These are phyloP conservation scores for Rhizopus sp. DNA, from an alignment of 371 early-diverging fungal genomes.

Conservation along the genomic window DNA sequence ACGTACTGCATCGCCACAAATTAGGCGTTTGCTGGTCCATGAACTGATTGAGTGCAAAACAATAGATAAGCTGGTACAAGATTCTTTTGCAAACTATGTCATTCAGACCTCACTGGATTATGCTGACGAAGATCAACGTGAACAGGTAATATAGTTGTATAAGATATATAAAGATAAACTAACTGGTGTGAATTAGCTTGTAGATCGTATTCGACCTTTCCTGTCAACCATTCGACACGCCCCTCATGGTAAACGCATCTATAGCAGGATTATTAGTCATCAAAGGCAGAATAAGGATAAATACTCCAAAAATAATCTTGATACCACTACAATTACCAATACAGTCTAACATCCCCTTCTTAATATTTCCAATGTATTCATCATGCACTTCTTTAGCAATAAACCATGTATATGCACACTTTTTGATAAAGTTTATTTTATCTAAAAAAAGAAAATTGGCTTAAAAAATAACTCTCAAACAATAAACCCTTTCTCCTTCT, in stretches of 20 bases:
- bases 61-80: slow-evolving; percentile 78
- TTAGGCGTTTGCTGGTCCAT: slow-evolving; percentile 69
- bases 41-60: slow-evolving; percentile 69
- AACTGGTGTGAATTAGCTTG: slow-evolving; percentile 42
- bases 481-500: neutral
- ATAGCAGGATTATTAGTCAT: slow-evolving; percentile 74
- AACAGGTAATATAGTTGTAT: slow-evolving; percentile 44
- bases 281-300: neutral
- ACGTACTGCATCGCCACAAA: slow-evolving; percentile 71
- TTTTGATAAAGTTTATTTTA: too few relatives aligned
- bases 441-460: too few relatives aligned
- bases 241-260: slow-evolving; percentile 88
- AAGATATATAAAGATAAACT: neutral
- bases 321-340: too few relatives aligned
- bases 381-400: too few relatives aligned
- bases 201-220: slow-evolving; percentile 77
- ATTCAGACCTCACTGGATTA: slow-evolving; percentile 90
- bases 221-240: slow-evolving; percentile 82
- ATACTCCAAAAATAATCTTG: too few relatives aligned
- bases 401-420: too few relatives aligned
- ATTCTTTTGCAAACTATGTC: slow-evolving; percentile 91
- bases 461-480: too few relatives aligned
- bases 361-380: too few relatives aligned
- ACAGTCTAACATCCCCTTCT: too few relatives aligned
- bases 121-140: slow-evolving; percentile 77